These are phyloP conservation scores for Fusarium drepaniforme DNA, from an alignment of 2,329 filamentous ascomycete species.

Conservation along the genomic window DNA sequence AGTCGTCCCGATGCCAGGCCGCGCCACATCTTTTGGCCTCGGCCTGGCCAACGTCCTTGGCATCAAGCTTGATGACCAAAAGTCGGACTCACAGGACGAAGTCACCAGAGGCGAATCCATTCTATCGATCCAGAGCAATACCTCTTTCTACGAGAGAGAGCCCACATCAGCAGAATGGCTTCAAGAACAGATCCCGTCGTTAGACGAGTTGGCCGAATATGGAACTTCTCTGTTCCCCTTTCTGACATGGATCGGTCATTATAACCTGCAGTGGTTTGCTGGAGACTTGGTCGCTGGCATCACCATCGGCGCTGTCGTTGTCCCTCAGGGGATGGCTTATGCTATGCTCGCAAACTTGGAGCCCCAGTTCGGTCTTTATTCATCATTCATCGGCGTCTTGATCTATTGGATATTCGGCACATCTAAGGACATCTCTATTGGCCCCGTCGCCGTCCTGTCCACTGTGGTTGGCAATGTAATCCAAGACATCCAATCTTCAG, in stretches of 20 bases:
- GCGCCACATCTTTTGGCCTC: conserved; percentile 72
- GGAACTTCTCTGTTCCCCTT: conserved; percentile 85
- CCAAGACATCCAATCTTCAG: conserved; percentile 65
- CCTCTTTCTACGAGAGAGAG: conserved; percentile 86
- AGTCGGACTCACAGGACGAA: conserved; percentile 63
- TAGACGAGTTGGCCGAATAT: conserved; percentile 69
- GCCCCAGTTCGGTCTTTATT: conserved; percentile 83
- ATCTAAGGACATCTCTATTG: conserved; percentile 98
- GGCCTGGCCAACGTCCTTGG: conserved; percentile 82
- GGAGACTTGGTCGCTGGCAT: conserved; percentile 87
- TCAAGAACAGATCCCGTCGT: conserved; percentile 69
- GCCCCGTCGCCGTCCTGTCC: conserved; percentile 95
- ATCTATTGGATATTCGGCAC: conserved; percentile 99
- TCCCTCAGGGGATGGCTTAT: conserved; percentile 98
- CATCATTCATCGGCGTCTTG: conserved; percentile 94
- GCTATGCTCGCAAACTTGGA: conserved; percentile 84
- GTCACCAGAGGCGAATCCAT: conserved; percentile 84
- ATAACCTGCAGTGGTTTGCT: conserved; percentile 89
- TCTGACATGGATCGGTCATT: conserved; percentile 85
- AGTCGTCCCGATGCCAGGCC: conserved; percentile 29
- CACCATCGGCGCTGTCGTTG: conserved; percentile 76
- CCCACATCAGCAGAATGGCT: conserved; percentile 83
- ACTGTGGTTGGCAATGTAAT: conserved; percentile 90
- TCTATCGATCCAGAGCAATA: conserved; percentile 78
- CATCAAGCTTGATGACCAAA: conserved; percentile 79